Percentiles rank a stretch among this genome's conserved stretches.
phyloP scores from a whole-genome alignment of 108 stramenopile genomes.

The Epithemia pelagica region DNA sequence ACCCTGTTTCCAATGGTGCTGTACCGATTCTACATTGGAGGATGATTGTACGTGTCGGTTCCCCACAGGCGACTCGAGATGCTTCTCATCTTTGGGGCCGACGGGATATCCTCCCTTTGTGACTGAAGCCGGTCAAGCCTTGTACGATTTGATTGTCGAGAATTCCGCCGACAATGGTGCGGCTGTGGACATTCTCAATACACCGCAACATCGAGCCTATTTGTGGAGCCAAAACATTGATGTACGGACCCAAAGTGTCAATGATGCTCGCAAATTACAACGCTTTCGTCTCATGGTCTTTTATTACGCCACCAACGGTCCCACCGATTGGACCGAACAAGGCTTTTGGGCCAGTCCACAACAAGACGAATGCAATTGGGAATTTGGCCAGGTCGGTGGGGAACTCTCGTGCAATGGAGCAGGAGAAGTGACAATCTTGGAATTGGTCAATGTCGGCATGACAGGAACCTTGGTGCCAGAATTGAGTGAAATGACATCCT shows the following conservation, averaged over 20 bases:
- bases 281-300: not conserved
- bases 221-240: too few species aligned
- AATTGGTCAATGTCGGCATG: not conserved
- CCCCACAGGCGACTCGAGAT: not conserved
- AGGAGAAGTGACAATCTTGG: not conserved
- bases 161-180: conserved; percentile 2
- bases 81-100: not conserved
- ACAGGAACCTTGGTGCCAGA: not conserved
- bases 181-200: not conserved
- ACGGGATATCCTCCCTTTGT: not conserved
- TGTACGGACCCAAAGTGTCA: too few species aligned
- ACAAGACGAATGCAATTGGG: not conserved
- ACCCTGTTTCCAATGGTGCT: not conserved
- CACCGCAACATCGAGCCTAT: not conserved
- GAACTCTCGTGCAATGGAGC: not conserved
- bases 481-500: not conserved
- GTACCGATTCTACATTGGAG: not conserved
- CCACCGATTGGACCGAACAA: not conserved
- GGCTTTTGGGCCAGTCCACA: not conserved
- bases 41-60: not conserved
- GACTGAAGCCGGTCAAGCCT: not conserved
- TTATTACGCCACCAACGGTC: not conserved
- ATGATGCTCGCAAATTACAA: not conserved
- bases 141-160: not conserved
- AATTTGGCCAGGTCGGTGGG: not conserved